Base-by-base conservation (phyloP, 2,329 filamentous ascomycete species). In the Anisogramma anomala region DNA sequence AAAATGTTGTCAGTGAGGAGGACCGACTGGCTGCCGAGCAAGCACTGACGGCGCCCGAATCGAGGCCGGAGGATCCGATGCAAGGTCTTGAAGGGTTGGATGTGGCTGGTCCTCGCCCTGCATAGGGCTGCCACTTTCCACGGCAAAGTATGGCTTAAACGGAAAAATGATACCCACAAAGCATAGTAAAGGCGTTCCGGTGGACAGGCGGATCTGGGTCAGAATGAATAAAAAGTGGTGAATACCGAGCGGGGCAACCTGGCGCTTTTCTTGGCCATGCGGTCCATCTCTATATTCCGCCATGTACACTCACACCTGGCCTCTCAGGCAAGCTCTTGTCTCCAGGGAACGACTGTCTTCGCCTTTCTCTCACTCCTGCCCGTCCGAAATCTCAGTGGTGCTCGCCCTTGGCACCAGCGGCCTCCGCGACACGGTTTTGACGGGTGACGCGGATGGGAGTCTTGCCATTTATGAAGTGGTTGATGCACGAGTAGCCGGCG, bases 71-170 rank as follows among this genome's bases (percentile, higher is more conserved):
- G 52, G 87, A 96, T 64, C 86, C 89, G 3, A 98, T 98, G 91
- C 86, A 95, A 63, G 89, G 88, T 25, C 66, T 98, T 6, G 88
- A 96, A 60, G 85, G 84, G 13, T 68, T 96, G 41, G 93, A 96
- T 62, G 84, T 96, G 53, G 93, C 89, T 41, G 93, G 93, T 7
- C 91, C 91, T 10, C 88, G 84, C 60, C 81, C 74, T 41, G 79
- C 76, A 55, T 40, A 22, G 17, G n/a, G 20, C 7, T 28, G 9
- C 14, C 23, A 91, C 33, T 31, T 50, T 48, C 43, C 49, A 52
- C 49, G 50, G 44, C 45, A 46, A 45, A 33, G n/a, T n/a, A n/a
- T n/a, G n/a, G n/a, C n/a, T 2, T 41, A 18, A 20, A n/a, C 30
- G 22, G 6, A 23, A 23, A 23, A 13, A 30, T 40, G 44, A 47